A percentile compares a stretch with the other conserved stretches of the same genome.
These are phyloP conservation scores for Yamadazyma spencermartinsiae DNA, from an alignment of 1,139 yeast species.

Conservation along the genomic window DNA sequence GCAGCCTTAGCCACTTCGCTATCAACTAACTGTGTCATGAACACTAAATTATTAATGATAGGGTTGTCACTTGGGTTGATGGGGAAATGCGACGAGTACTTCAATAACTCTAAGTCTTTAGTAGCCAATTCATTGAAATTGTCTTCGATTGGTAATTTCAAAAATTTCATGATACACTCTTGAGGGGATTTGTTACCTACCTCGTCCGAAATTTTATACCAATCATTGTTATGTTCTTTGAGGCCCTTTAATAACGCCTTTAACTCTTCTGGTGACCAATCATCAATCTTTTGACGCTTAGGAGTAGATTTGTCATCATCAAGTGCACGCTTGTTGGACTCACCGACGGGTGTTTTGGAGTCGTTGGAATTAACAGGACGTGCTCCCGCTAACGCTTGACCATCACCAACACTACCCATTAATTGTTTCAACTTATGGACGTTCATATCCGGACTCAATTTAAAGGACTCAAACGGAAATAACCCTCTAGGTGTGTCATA, in stretches of 20 bases:
- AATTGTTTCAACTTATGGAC: constrained; percentile 56
- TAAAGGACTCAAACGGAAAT: constrained; percentile 86
- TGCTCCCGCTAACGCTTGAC: not conserved
- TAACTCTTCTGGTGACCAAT: constrained; percentile 68
- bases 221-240: constrained; percentile 60
- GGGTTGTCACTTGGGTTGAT: constrained; percentile 88
- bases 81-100: constrained; percentile 81
- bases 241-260: constrained; percentile 61
- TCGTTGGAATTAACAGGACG: not conserved
- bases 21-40: constrained; percentile 82
- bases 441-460: constrained; percentile 58
- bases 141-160: constrained; percentile 83
- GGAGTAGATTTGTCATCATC: constrained; percentile 3
- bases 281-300: constrained; percentile 45
- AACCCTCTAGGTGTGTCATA: constrained; percentile 93
- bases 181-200: constrained; percentile 68
- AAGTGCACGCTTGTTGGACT: constrained; percentile 4
- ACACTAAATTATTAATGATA: constrained; percentile 84
- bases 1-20: constrained; percentile 86
- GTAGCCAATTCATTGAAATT: constrained; percentile 53
- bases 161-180: constrained; percentile 77
- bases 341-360: not conserved
- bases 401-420: constrained; percentile 20
- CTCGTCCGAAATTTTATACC: constrained; percentile 73
- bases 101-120: constrained; percentile 58